phyloP scores from a whole-genome alignment of 2,329 filamentous ascomycete species.

The Cercospora citrullina region DNA sequence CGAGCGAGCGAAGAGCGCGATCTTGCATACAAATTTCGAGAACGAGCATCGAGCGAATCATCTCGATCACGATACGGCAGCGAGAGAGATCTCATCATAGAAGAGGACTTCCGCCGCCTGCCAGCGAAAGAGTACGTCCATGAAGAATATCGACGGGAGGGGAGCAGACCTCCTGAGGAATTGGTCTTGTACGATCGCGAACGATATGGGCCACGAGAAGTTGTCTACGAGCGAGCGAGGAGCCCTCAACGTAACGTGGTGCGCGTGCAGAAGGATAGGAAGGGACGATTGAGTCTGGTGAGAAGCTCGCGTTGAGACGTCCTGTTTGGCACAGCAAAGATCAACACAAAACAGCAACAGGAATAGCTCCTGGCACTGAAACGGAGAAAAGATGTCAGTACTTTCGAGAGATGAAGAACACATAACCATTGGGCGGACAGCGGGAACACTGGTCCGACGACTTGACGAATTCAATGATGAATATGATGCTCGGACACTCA shows the following conservation, averaged over 20 bases:
- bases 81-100: neutral
- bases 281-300: conserved; percentile 92
- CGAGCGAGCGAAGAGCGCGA: conserved; percentile 48
- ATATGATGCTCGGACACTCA: neutral
- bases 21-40: conserved; percentile 45
- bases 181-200: conserved; percentile 50
- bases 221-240: conserved; percentile 49
- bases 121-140: conserved; percentile 52
- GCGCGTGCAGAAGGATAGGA: conserved; percentile 82
- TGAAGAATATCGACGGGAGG: conserved; percentile 43
- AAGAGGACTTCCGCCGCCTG: conserved; percentile 6
- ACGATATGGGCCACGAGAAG: conserved; percentile 56
- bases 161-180: conserved; percentile 4
- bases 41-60: conserved; percentile 32
- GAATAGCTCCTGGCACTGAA: neutral
- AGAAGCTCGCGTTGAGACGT: conserved; percentile 64
- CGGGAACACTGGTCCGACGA: neutral
- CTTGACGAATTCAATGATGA: neutral
- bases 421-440: neutral
- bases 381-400: neutral
- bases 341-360: neutral
- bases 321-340: neutral
- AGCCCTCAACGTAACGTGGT: conserved; percentile 55
- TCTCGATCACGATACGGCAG: conserved; percentile 1
- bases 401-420: neutral